Conservation (phyloP, 768 basidiomycete species). For the Hericium erinaceus region DNA sequence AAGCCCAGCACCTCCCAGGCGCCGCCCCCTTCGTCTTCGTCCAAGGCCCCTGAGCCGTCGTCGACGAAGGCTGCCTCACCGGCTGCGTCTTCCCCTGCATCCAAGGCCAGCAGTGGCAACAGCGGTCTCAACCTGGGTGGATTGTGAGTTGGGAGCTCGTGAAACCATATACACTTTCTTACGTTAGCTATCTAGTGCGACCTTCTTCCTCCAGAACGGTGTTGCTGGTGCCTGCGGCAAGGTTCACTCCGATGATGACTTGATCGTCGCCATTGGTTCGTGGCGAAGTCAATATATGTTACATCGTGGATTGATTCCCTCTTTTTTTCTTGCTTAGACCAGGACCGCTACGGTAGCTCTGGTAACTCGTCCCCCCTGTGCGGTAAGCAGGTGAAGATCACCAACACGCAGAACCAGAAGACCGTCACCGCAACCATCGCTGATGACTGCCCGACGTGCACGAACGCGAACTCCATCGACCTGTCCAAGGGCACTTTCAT, state of each 20-base stretch:
- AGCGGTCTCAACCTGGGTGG: background rate
- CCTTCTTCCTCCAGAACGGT: conserved; percentile 41
- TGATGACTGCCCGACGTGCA: conserved; percentile 66
- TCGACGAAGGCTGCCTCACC: conserved; percentile 14
- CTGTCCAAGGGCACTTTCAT: conserved; percentile 63
- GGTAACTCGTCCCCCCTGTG: conserved; percentile 47
- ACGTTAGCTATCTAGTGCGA: conserved; percentile 22
- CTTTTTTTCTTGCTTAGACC: conserved; percentile 29
- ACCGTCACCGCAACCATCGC: conserved; percentile 57
- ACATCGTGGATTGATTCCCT: background rate
- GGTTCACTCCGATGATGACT: conserved; percentile 42
- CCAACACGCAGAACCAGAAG: conserved; percentile 49
- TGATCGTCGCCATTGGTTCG: conserved; percentile 58
- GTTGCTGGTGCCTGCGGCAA: conserved; percentile 74
- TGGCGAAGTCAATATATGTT: too few species aligned
- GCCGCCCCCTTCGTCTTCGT: background rate
- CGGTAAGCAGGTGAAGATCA: conserved; percentile 54
- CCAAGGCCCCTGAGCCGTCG: conserved; percentile 11
- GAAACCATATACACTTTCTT: background rate
- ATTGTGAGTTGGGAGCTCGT: background rate
- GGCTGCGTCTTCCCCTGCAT: conserved; percentile 1
- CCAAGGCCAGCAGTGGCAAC: background rate
- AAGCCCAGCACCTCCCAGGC: conserved; percentile 7
- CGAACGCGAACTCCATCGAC: conserved; percentile 57
- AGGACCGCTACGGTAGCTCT: conserved; percentile 39